Percentiles rank a stretch among this genome's conserved stretches.
phyloP scores from a whole-genome alignment of 352 stramenopile species.

The Phytophthora aleatoria region DNA sequence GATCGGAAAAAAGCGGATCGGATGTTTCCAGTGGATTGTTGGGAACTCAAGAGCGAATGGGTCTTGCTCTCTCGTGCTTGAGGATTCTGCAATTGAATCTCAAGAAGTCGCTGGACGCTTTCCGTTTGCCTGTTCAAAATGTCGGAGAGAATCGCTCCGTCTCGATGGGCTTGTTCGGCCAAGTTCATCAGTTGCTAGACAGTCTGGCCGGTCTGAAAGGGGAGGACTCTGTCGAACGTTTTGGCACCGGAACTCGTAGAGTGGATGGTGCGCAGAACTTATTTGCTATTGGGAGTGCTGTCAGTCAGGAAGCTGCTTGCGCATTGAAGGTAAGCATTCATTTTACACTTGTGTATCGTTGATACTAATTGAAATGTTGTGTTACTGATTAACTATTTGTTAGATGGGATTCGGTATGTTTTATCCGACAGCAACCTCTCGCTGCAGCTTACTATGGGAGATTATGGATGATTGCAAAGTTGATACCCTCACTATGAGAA shows the following conservation, averaged over 20 bases:
- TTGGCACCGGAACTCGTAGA: conserved; percentile 1
- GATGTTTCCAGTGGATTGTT: conserved; percentile 10
- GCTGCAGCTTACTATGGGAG: conserved; percentile 26
- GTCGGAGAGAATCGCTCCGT: neutral
- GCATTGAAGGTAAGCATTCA: conserved; percentile 46
- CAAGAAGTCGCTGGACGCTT: conserved; percentile 19
- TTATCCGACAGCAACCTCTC: conserved; percentile 34
- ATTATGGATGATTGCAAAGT: conserved; percentile 23
- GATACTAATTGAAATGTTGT: neutral
- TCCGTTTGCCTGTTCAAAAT: neutral
- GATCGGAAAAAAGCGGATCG: neutral
- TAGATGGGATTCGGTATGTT: conserved; percentile 60
- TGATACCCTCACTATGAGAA: conserved; percentile 26
- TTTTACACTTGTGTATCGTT: neutral
- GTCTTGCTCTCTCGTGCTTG: conserved; percentile 42
- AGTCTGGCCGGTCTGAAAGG: conserved; percentile 14
- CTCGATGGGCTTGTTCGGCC: conserved; percentile 10
- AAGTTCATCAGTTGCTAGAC: conserved; percentile 27
- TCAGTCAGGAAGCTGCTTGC: conserved; percentile 46
- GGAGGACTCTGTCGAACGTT: conserved; percentile 7
- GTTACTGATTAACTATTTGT: conserved; percentile 5
- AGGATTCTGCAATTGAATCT: conserved; percentile 56
- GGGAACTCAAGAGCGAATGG: conserved; percentile 23
- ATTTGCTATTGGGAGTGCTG: conserved; percentile 19
- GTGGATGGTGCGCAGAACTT: conserved; percentile 1